phyloP scores from a whole-genome alignment of 2,329 filamentous ascomycete species.

The Cladosporium sp. region DNA sequence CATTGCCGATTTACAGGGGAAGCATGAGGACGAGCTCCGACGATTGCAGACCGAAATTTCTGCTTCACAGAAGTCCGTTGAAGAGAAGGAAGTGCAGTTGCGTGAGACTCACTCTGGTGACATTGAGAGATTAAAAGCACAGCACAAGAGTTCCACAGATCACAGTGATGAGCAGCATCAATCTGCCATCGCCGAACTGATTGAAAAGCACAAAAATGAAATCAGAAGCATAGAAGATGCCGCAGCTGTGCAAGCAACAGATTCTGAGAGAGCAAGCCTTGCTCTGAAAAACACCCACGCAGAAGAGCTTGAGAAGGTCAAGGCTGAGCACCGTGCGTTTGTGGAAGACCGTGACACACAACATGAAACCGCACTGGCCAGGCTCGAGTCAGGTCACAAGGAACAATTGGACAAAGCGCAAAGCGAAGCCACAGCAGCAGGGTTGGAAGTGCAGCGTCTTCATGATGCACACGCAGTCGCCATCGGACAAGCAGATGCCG shows the following conservation, averaged over 20 bases:
- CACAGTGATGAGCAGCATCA: neutral
- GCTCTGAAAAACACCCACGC: neutral
- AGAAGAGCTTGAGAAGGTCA: neutral
- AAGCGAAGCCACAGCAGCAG: neutral
- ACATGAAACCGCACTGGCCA: slow-evolving; percentile 4
- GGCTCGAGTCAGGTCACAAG: neutral
- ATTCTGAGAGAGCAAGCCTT: neutral
- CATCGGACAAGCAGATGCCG: neutral
- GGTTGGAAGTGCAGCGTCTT: neutral
- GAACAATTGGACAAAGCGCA: slow-evolving; percentile 1
- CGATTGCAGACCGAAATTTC: neutral
- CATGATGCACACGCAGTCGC: neutral
- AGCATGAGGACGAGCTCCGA: neutral
- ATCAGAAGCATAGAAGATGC: neutral
- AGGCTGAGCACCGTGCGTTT: slow-evolving; percentile 9
- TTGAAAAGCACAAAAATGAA: slow-evolving; percentile 8
- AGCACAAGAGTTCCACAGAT: neutral
- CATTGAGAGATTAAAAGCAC: neutral
- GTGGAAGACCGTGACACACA: neutral
- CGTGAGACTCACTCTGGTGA: neutral
- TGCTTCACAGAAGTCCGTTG: neutral
- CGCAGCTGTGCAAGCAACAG: neutral
- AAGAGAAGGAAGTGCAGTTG: neutral
- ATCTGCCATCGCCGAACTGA: neutral
- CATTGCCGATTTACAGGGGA: slow-evolving; percentile 8